Percentiles rank a stretch among this genome's conserved stretches.
phyloP scores from a whole-genome alignment of 2,329 filamentous ascomycete genomes.

The Zasmidium citrigriseum region DNA sequence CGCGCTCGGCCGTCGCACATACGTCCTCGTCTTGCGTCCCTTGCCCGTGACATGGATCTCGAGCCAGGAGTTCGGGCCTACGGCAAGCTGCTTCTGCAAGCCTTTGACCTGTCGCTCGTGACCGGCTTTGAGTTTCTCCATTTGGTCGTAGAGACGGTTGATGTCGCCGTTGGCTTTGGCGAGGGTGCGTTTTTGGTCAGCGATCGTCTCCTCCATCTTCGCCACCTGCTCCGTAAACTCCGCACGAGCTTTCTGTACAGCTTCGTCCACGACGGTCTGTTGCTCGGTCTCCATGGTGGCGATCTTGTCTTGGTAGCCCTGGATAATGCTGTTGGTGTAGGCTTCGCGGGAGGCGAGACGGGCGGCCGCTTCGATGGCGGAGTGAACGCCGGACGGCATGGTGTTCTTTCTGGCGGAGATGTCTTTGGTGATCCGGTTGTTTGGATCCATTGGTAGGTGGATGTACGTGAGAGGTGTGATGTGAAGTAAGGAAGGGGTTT shows the following conservation, averaged over 20 bases:
- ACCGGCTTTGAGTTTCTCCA: neutral
- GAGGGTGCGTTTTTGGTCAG: neutral
- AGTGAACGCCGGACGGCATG: neutral
- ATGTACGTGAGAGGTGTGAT: conserved; percentile 1
- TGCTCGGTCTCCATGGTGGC: conserved; percentile 2
- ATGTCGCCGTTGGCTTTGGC: neutral
- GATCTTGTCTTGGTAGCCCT: conserved; percentile 13
- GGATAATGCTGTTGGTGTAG: conserved; percentile 5
- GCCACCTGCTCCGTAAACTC: neutral
- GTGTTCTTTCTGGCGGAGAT: conserved; percentile 9
- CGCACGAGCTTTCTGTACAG: neutral
- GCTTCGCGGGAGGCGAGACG: conserved; percentile 5
- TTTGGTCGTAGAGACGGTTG: neutral
- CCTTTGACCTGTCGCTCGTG: neutral
- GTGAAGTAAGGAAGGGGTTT: too few relatives aligned
- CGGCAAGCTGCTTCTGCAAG: neutral
- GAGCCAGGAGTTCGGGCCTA: neutral
- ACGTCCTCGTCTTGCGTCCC: conserved; percentile 1
- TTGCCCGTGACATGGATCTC: conserved; percentile 1
- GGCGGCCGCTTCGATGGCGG: conserved; percentile 2
- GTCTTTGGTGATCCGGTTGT: conserved; percentile 11
- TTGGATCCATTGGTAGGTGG: neutral
- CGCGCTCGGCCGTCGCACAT: neutral
- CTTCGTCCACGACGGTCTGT: neutral
- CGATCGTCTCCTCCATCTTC: neutral